Percentiles rank a stretch among this genome's conserved stretches.
These are phyloP conservation scores for Alternaria angustiovoidea DNA, from an alignment of 2,329 filamentous ascomycete genomes.

Conservation along the genomic window DNA sequence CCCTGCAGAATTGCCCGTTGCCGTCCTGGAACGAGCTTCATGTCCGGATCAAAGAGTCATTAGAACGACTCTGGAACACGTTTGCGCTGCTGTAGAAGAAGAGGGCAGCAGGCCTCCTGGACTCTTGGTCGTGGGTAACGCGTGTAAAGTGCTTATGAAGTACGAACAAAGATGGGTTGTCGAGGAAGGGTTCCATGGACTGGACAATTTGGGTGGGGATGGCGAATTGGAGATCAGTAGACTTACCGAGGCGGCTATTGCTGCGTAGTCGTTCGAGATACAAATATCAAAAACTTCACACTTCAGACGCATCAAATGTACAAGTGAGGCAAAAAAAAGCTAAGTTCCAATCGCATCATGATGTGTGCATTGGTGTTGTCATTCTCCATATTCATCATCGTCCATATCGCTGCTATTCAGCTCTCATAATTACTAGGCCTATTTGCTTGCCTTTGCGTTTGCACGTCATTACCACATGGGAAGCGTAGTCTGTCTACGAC, in stretches of 20 bases:
- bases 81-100: conserved; percentile 83
- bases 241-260: conserved; percentile 19
- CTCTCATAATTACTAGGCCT: not conserved
- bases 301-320: not conserved
- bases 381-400: not conserved
- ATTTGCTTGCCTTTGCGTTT: not conserved
- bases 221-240: conserved; percentile 34
- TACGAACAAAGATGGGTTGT: conserved; percentile 76
- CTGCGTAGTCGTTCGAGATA: not conserved
- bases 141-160: conserved; percentile 79
- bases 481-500: not conserved
- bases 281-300: not conserved
- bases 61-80: conserved; percentile 80
- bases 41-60: conserved; percentile 95
- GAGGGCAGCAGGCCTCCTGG: conserved; percentile 91
- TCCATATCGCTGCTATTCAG: not conserved
- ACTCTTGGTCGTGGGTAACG: conserved; percentile 81
- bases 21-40: conserved; percentile 90
- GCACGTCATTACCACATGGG: not conserved
- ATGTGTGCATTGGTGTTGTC: not conserved
- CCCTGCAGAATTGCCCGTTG: conserved; percentile 83
- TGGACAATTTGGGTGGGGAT: conserved; percentile 60
- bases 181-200: conserved; percentile 82
- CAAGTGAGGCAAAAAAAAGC: not conserved
- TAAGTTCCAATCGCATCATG: not conserved